Evolutionary conservation across 2,329 filamentous ascomycete species (phyloP).

Genomic region (Cyclaneusma minus): DNA sequence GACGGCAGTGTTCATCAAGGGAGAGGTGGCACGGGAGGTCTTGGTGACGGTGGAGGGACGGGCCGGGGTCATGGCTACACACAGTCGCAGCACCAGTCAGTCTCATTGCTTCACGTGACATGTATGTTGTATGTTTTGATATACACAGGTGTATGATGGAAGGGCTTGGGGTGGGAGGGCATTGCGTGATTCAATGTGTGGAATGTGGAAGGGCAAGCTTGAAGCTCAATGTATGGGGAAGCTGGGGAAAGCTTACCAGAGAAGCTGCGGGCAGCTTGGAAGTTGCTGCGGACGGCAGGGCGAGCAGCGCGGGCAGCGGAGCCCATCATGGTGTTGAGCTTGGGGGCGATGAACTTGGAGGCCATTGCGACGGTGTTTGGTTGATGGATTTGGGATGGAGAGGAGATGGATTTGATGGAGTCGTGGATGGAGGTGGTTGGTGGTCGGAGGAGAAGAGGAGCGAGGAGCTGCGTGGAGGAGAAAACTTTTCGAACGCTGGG

Average conservation of each 20-base stretch:
- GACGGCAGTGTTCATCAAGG: constrained; percentile 43
- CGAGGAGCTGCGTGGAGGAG: no score
- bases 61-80: no score
- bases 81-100: no score
- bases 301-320: constrained; percentile 56
- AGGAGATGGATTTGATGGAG: background rate
- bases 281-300: constrained; percentile 51
- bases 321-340: constrained; percentile 60
- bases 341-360: constrained; percentile 60
- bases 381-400: constrained; percentile 2
- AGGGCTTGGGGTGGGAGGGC: no score
- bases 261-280: constrained; percentile 62
- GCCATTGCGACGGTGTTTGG: constrained; percentile 54
- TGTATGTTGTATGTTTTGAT: no score
- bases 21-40: no score
- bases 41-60: constrained; percentile 62
- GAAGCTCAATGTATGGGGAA: constrained; percentile 4
- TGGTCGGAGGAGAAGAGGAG: constrained; percentile 1
- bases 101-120: no score
- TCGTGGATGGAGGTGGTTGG: constrained; percentile 1
- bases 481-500: no score
- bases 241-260: constrained; percentile 39
- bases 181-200: constrained; percentile 37
- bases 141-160: no score
- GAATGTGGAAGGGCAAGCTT: constrained; percentile 20